These are phyloP conservation scores for Ustilago crameri DNA, from an alignment of 1,284 basidiomycete genomes.

Conservation along the genomic window DNA sequence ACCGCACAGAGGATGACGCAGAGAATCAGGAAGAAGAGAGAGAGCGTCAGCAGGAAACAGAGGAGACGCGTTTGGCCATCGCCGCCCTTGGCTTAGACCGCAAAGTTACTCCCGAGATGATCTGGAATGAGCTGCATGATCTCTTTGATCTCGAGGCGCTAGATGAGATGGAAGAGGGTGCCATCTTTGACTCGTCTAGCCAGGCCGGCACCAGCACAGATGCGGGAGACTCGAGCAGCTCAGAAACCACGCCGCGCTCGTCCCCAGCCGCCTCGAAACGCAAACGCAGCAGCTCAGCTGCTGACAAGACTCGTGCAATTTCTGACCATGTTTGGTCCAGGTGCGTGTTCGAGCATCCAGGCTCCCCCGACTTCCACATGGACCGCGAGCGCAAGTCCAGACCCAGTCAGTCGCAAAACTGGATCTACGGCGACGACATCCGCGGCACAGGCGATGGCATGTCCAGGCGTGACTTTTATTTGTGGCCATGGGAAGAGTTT, in stretches of 20 bases:
- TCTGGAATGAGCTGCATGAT: slow-evolving; percentile 49
- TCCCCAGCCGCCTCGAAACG: slow-evolving; percentile 11
- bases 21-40: slow-evolving; percentile 40
- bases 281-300: slow-evolving; percentile 9
- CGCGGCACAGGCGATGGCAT: slow-evolving; percentile 45
- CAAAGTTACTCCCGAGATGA: slow-evolving; percentile 24
- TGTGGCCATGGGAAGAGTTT: slow-evolving; percentile 48
- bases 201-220: slow-evolving; percentile 40
- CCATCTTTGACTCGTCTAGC: slow-evolving; percentile 46
- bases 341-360: slow-evolving; percentile 43
- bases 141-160: slow-evolving; percentile 59
- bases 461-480: slow-evolving; percentile 44
- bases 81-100: slow-evolving; percentile 37
- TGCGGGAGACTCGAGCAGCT: slow-evolving; percentile 29
- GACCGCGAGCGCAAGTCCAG: slow-evolving; percentile 22
- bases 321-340: slow-evolving; percentile 15
- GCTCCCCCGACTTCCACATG: slow-evolving; percentile 40
- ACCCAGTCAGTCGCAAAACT: slow-evolving; percentile 30
- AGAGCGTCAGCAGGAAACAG: slow-evolving; percentile 33
- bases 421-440: slow-evolving; percentile 41
- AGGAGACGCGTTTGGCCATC: slow-evolving; percentile 35
- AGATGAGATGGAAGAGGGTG: slow-evolving; percentile 54
- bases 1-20: slow-evolving; percentile 35
- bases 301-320: slow-evolving; percentile 11
- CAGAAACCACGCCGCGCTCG: slow-evolving; percentile 18